These are phyloP conservation scores for Luffa aegyptiaca DNA, from an alignment of 306 rosid genomes.

Conservation along the genomic window DNA sequence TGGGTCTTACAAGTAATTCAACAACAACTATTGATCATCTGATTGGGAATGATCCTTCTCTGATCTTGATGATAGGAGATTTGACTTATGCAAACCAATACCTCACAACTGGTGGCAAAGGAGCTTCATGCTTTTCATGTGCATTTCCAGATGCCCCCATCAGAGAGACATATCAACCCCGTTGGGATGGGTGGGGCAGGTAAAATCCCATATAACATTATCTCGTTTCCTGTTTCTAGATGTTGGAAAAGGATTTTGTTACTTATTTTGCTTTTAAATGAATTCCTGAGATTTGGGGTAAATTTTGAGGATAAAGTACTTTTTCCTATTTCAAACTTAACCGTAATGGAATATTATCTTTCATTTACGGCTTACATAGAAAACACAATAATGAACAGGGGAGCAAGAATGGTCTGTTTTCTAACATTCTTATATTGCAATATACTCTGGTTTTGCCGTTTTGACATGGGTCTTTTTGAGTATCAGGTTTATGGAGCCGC, in stretches of 20 bases:
- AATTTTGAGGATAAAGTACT: background rate
- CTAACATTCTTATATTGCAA: background rate
- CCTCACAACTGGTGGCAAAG: constrained; percentile 83
- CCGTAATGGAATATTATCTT: background rate
- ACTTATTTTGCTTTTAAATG: background rate
- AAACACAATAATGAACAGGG: background rate
- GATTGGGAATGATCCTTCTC: constrained; percentile 66
- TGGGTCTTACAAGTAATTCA: constrained; percentile 85
- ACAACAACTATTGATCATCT: constrained; percentile 71
- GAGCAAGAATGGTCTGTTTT: background rate
- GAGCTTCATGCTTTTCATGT: constrained; percentile 70
- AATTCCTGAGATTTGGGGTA: background rate
- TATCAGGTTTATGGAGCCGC: constrained; percentile 77
- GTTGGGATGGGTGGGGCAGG: constrained; percentile 99
- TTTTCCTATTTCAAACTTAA: background rate
- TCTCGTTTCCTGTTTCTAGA: background rate
- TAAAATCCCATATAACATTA: constrained; percentile 11
- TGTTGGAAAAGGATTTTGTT: background rate
- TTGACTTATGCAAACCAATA: constrained; percentile 75
- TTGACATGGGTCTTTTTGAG: constrained; percentile 5
- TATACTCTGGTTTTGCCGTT: background rate
- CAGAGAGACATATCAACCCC: constrained; percentile 88
- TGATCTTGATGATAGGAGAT: constrained; percentile 78
- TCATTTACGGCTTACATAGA: background rate
- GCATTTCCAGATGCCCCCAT: constrained; percentile 82